A percentile compares a stretch with the other conserved stretches of the same genome.
These are phyloP conservation scores for Cladosporium sp. DNA, from an alignment of 2,329 filamentous ascomycete species.

Conservation along the genomic window DNA sequence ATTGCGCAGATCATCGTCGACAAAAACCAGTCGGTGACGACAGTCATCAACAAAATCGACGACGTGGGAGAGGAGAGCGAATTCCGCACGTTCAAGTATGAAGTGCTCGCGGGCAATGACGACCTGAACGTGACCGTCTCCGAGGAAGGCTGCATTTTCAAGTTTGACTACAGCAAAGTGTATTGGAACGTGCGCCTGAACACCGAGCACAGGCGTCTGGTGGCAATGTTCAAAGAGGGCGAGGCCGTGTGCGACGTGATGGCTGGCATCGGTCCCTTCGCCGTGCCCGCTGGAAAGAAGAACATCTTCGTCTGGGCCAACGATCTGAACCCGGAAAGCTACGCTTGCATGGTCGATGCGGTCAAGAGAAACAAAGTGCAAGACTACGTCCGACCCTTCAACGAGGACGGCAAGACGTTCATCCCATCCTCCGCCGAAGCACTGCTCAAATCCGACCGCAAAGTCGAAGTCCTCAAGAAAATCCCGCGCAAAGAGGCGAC, in stretches of 20 bases:
- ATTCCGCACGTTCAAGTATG: conserved; percentile 90
- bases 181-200: conserved; percentile 97
- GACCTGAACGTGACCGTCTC: conserved; percentile 79
- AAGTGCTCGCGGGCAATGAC: conserved; percentile 76
- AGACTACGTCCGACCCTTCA: conserved; percentile 72
- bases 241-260: conserved; percentile 95
- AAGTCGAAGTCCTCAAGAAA: conserved; percentile 38
- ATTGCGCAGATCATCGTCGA: conserved; percentile 84
- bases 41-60: conserved; percentile 94
- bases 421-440: conserved; percentile 65
- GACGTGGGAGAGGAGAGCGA: conserved; percentile 80
- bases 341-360: conserved; percentile 65
- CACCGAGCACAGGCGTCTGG: conserved; percentile 79
- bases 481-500: conserved; percentile 23
- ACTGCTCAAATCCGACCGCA: conserved; percentile 52
- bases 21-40: conserved; percentile 77
- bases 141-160: conserved; percentile 81
- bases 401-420: conserved; percentile 76
- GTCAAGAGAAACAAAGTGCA: conserved; percentile 72
- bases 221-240: conserved; percentile 71
- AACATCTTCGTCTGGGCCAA: conserved; percentile 94
- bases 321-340: conserved; percentile 91
- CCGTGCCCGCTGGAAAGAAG: conserved; percentile 84
- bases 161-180: conserved; percentile 91
- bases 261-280: conserved; percentile 95